These are phyloP conservation scores for Neurospora africana DNA, from an alignment of 495 filamentous ascomycete species.

Conservation along the genomic window DNA sequence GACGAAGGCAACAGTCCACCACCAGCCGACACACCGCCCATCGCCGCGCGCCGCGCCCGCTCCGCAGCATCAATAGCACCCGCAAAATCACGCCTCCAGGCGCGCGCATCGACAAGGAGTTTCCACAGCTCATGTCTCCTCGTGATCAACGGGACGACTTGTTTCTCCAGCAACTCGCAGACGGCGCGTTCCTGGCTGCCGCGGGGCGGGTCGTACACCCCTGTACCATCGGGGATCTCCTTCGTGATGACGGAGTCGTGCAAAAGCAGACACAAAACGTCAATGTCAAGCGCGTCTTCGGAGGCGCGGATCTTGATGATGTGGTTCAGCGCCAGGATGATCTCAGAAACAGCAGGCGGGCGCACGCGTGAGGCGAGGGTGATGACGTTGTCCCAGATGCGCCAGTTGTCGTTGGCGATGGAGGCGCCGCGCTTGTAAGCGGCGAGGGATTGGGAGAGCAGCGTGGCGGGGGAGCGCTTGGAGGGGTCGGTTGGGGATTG, in stretches of 20 bases:
- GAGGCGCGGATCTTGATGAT: constrained; percentile 64
- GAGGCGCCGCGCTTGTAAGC: constrained; percentile 77
- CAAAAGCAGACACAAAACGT: constrained; percentile 60
- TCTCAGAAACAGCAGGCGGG: constrained; percentile 58
- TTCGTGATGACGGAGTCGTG: constrained; percentile 48
- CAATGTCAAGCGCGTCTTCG: constrained; percentile 67
- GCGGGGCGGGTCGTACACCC: constrained; percentile 30
- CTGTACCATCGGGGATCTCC: constrained; percentile 12
- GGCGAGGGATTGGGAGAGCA: constrained; percentile 60
- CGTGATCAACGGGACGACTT: constrained; percentile 75
- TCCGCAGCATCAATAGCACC: constrained; percentile 74
- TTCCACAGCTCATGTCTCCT: constrained; percentile 64
- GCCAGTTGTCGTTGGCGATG: constrained; percentile 70
- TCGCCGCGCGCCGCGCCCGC: constrained; percentile 71
- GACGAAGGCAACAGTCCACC: constrained; percentile 6
- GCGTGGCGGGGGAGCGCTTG: constrained; percentile 40
- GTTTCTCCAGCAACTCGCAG: constrained; percentile 59
- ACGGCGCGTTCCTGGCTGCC: constrained; percentile 44
- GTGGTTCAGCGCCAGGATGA: constrained; percentile 59
- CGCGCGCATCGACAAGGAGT: constrained; percentile 56
- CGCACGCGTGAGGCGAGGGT: constrained; percentile 68
- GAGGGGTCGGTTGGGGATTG: not conserved
- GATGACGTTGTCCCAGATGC: constrained; percentile 93
- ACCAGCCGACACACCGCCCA: constrained; percentile 27
- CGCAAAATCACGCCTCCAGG: constrained; percentile 55